Evolutionary conservation across 2,329 filamentous ascomycete genomes (phyloP).

Genomic region (Fusarium kyushuense): DNA sequence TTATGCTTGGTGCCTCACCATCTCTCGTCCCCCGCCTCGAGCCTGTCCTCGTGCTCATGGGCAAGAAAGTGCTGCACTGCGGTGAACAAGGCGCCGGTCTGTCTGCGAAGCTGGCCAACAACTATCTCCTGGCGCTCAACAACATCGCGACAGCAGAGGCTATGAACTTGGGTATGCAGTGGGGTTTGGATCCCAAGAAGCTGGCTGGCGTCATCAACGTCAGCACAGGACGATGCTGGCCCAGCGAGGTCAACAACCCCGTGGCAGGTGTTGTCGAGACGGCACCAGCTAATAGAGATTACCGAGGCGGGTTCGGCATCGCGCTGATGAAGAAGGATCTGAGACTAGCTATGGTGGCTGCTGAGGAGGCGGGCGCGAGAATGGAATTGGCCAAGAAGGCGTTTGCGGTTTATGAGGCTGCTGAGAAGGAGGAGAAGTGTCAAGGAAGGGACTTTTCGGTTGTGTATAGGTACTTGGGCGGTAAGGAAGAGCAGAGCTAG

Average conservation of each 20-base stretch:
- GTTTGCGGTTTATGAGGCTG: conserved; percentile 74
- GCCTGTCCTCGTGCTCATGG: conserved; percentile 82
- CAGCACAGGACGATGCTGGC: conserved; percentile 96
- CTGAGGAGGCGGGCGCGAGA: conserved; percentile 73
- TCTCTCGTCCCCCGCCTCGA: conserved; percentile 73
- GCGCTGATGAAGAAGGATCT: conserved; percentile 86
- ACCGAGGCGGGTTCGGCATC: conserved; percentile 81
- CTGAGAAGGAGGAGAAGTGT: conserved; percentile 70
- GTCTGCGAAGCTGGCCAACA: conserved; percentile 94
- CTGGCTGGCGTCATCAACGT: conserved; percentile 91
- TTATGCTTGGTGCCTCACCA: conserved; percentile 86
- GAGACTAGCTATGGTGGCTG: conserved; percentile 77
- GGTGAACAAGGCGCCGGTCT: conserved; percentile 87
- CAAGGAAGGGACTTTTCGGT: conserved; percentile 84
- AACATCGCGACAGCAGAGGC: conserved; percentile 80
- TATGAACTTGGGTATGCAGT: conserved; percentile 73
- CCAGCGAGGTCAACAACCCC: conserved; percentile 94
- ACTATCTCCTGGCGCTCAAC: conserved; percentile 93
- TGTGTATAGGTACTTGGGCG: conserved; percentile 78
- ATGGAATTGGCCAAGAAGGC: conserved; percentile 74
- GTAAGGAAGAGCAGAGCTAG: conserved; percentile 56
- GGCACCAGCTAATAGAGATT: conserved; percentile 81
- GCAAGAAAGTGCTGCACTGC: conserved; percentile 85
- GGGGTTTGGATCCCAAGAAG: conserved; percentile 70
- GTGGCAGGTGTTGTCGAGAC: conserved; percentile 84